Percentiles rank a stretch among this genome's conserved stretches.
Evolutionary conservation across 768 basidiomycete species (phyloP).

Genomic region (Lactarius sanguifluus): DNA sequence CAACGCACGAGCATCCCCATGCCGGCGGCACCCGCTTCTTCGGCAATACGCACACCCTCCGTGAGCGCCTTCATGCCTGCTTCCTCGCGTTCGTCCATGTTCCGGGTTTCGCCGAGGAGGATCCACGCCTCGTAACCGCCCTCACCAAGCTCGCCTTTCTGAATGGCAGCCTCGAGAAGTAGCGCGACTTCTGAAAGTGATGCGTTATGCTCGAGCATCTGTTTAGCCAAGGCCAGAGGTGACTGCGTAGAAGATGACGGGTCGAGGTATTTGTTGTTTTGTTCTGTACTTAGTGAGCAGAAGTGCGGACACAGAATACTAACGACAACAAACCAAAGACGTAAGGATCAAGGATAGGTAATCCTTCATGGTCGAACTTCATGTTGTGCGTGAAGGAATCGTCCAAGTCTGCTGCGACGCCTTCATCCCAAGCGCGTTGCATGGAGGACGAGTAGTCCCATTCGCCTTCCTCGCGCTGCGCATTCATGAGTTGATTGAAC

Average conservation of each 20-base stretch:
- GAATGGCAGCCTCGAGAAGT: constrained; percentile 88
- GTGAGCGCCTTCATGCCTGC: constrained; percentile 75
- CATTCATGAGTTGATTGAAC: constrained; percentile 73
- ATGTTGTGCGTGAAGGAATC: constrained; percentile 36
- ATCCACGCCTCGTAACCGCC: constrained; percentile 92
- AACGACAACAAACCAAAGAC: constrained; percentile 61
- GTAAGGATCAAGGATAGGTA: constrained; percentile 73
- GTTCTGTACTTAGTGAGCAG: constrained; percentile 46
- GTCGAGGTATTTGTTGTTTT: constrained; percentile 68
- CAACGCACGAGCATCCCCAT: constrained; percentile 70
- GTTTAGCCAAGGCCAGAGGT: constrained; percentile 68
- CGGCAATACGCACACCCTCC: constrained; percentile 68
- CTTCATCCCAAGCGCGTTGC: constrained; percentile 57
- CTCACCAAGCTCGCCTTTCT: constrained; percentile 74
- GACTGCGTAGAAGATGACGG: constrained; percentile 50
- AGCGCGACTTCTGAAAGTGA: constrained; percentile 85
- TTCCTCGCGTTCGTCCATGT: constrained; percentile 88
- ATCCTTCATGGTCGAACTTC: constrained; percentile 68
- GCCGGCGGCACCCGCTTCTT: constrained; percentile 60
- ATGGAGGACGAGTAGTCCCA: constrained; percentile 54
- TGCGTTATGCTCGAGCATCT: constrained; percentile 73
- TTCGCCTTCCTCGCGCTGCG: constrained; percentile 60
- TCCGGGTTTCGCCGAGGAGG: constrained; percentile 83
- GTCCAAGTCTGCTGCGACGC: constrained; percentile 31
- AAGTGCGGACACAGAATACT: constrained; percentile 4